A percentile compares a stretch with the other conserved stretches of the same genome.
These are phyloP conservation scores for Macroventuria anomochaeta DNA, from an alignment of 2,329 filamentous ascomycete genomes.

Conservation along the genomic window DNA sequence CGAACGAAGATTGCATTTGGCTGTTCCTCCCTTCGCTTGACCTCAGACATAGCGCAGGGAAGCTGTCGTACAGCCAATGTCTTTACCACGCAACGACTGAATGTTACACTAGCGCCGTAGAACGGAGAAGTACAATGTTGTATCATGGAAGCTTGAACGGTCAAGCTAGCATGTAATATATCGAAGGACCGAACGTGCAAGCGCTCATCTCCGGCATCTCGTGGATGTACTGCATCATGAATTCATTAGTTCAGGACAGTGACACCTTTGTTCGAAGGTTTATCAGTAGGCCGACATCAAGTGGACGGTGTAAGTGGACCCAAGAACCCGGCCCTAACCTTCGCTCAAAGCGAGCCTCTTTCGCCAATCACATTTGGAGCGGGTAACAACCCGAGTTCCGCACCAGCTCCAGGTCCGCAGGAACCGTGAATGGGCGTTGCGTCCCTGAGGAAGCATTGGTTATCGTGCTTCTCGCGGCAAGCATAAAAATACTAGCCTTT, in stretches of 20 bases:
- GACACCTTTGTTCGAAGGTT: constrained; percentile 2
- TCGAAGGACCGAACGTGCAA: not conserved
- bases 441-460: constrained; percentile 24
- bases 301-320: constrained; percentile 25
- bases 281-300: constrained; percentile 13
- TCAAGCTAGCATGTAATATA: constrained; percentile 6
- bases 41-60: not conserved
- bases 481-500: constrained; percentile 17
- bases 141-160: constrained; percentile 2
- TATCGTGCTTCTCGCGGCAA: constrained; percentile 46
- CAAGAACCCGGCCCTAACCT: constrained; percentile 21
- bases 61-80: constrained; percentile 3
- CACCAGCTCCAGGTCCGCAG: constrained; percentile 19
- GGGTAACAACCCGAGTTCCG: constrained; percentile 16
- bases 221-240: constrained; percentile 1
- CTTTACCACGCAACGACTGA: not conserved
- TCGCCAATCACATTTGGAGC: constrained; percentile 33
- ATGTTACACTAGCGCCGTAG: constrained; percentile 6
- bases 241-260: not conserved
- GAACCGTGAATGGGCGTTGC: constrained; percentile 10
- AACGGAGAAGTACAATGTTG: not conserved
- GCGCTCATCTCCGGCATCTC: constrained; percentile 12
- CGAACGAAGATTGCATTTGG: not conserved
- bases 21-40: not conserved
- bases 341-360: constrained; percentile 14